Base-by-base conservation (phyloP, 352 stramenopile species). In the Saprolegnia diclina region DNA sequence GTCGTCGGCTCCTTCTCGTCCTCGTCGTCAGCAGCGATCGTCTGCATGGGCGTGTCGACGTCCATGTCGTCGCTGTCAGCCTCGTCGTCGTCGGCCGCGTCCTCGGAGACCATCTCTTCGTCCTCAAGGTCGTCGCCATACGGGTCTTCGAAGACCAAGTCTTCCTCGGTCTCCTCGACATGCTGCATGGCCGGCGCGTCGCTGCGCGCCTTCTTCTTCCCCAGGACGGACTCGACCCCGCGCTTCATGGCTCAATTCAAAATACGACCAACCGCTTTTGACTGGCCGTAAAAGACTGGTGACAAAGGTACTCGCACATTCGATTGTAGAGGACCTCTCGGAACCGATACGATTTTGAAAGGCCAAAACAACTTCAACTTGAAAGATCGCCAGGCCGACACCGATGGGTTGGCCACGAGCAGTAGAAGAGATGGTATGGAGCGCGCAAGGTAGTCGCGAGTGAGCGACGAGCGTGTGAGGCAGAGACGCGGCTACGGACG, bases 91-190 rank as follows among this genome's bases (percentile, higher is more conserved):
- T 87, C 80, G 37, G 93, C 82, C 46, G 72, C 81, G 35, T 92
- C 78, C 54, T 79, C 90, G 64, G 93, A 88, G 57, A 96, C 77
- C 82, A 96, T 92, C 65, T 95, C 88, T 64, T 97, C 88, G 68
- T 96, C 90, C 71, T 97, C 88, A 67, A 94, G 78, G 69, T 95
- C 86, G 64, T 97, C 90, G 57, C 85, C 86, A 67, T 92, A 96
- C 21, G 85, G 87, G 67, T 96, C 87, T 73, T 96, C 88, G 65
- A 92, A 95, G 71, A 94, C 84, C 26, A 96, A 71, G 24, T 94
- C 72, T 55, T 86, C 80, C n/a, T 57, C 56, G 29, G 66, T 56
- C 46, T 86, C 75, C 46, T 79, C 71, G 24, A 81, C 74, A 37
- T 79, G 72, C 21, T 75, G 75, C 11, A 42, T 10, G 37, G 70